Percentiles rank a stretch among this genome's conserved stretches.
These are phyloP conservation scores for Melampsora medusae DNA, from an alignment of 1,284 basidiomycete genomes.

Conservation along the genomic window DNA sequence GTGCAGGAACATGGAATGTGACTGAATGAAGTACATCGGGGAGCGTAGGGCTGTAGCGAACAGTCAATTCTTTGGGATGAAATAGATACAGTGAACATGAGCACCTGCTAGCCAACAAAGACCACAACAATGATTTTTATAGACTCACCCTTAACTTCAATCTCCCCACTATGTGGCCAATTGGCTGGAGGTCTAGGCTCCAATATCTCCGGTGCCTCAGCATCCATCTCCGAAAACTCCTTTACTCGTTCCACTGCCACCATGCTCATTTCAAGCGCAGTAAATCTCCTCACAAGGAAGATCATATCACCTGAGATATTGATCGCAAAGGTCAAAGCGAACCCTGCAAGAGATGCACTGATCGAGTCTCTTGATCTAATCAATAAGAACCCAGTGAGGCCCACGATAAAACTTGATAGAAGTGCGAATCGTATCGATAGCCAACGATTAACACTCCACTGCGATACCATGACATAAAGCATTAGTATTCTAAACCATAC, in stretches of 20 bases:
- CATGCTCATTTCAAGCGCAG: slow-evolving; percentile 43
- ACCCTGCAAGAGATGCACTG: slow-evolving; percentile 56
- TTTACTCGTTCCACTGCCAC: slow-evolving; percentile 19
- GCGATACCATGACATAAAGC: background rate
- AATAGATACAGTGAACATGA: slow-evolving; percentile 1
- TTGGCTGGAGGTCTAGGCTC: slow-evolving; percentile 57
- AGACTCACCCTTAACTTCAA: slow-evolving; percentile 60
- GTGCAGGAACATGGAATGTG: slow-evolving; percentile 73
- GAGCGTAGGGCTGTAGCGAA: slow-evolving; percentile 69
- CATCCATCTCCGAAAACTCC: slow-evolving; percentile 11
- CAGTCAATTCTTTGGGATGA: slow-evolving; percentile 59
- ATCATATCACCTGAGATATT: slow-evolving; percentile 65
- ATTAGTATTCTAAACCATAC: background rate
- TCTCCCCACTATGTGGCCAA: slow-evolving; percentile 68
- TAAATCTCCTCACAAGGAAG: slow-evolving; percentile 54
- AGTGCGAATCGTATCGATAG: slow-evolving; percentile 77
- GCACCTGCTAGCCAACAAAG: background rate
- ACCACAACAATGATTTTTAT: background rate
- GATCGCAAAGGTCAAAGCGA: slow-evolving; percentile 57
- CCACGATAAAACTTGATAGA: slow-evolving; percentile 70
- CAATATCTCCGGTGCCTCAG: slow-evolving; percentile 7
- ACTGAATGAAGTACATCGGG: slow-evolving; percentile 71
- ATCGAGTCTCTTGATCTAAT: slow-evolving; percentile 57
- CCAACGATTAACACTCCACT: slow-evolving; percentile 67
- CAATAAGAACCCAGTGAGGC: slow-evolving; percentile 64